phyloP scores from a whole-genome alignment of 371 early-diverging fungal genomes.

The Mortierella sp. region DNA sequence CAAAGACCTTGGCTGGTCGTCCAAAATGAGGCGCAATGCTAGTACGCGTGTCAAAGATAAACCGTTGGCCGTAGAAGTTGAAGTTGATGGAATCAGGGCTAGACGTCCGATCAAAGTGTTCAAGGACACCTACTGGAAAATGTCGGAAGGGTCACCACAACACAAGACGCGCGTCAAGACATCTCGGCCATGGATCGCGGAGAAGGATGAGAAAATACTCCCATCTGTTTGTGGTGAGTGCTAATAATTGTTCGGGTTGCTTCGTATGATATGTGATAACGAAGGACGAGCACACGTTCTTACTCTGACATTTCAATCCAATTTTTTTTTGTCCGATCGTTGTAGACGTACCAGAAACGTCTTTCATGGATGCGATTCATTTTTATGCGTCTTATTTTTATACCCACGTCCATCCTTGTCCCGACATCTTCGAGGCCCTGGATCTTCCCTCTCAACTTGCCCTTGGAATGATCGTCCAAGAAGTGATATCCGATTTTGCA shows the following conservation, averaged over 20 bases:
- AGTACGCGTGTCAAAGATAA: too few species aligned
- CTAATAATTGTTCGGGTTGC: background rate
- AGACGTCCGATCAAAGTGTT: background rate
- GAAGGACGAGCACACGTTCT: too few species aligned
- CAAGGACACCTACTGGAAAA: too few species aligned
- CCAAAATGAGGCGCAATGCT: too few species aligned
- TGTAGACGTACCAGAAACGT: conserved; percentile 33
- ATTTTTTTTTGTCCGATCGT: background rate
- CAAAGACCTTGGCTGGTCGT: too few species aligned
- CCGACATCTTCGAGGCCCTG: conserved; percentile 42
- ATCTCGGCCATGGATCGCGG: conserved; percentile 34
- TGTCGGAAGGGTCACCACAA: background rate
- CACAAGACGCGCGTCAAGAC: conserved; percentile 1
- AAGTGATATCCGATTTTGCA: conserved; percentile 39
- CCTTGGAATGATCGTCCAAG: conserved; percentile 45
- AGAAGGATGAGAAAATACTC: conserved; percentile 10
- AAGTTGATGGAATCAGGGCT: too few species aligned
- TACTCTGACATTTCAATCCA: background rate
- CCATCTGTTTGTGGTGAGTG: conserved; percentile 37
- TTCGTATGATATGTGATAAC: background rate
- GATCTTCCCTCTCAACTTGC: conserved; percentile 47
- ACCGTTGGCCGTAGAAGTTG: too few species aligned
- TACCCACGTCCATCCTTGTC: conserved; percentile 30
- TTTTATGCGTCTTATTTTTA: conserved; percentile 42
- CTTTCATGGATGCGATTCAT: conserved; percentile 32